Evolutionary conservation across 169 alveolate species (phyloP), one percentile per base, ranked within the genome.

Genomic region (Plasmodium fragile): DNA sequence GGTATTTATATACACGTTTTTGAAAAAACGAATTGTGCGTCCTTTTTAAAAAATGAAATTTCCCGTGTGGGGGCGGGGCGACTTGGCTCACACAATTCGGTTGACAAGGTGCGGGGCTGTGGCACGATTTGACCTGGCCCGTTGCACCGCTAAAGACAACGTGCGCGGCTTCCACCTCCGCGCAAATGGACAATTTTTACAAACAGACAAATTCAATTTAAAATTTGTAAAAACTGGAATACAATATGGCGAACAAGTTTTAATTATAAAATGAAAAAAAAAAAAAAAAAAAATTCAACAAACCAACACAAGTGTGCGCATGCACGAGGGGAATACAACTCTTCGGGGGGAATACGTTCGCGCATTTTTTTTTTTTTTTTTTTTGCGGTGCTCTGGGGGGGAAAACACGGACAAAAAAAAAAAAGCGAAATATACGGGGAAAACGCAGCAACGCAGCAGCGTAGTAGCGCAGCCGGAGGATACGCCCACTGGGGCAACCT

Each of bases 251-350:
- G 36, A 65, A 65, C 75, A 65, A 18, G 36, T 22, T 65, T 22
- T 65, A 22, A 25, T 65, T 25, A 59, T 0, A 59, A 59, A 59
- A 59, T 6, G 34, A 8, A 59, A 18, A 59, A 18, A 59, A 59
- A 59, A 18, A 59, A 59, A 59, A 59, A 45, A 45, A 45, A 45
- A 45, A 45, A 45, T 11, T 11, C 22, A 49, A 49, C 22, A 49
- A 49, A 49, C 59, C 18, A 49, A 65, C 32, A 65, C 75, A 65
- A 28, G 30, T 65, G 75, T 65, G 36, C 36, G 75, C 75, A 65
- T 65, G 75, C 75, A 65, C 75, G 75, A 65, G 75, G 75, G 75
- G 75, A 65, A 65, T 65, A 28, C 75, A 65, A 65, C 75, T 65
- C 75, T 25, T 65, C 75, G 75, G 36, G 75, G 36, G 41, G 36